Evolutionary conservation across 495 filamentous ascomycete species (phyloP).

Genomic region (Aspergillus taichungensis): DNA sequence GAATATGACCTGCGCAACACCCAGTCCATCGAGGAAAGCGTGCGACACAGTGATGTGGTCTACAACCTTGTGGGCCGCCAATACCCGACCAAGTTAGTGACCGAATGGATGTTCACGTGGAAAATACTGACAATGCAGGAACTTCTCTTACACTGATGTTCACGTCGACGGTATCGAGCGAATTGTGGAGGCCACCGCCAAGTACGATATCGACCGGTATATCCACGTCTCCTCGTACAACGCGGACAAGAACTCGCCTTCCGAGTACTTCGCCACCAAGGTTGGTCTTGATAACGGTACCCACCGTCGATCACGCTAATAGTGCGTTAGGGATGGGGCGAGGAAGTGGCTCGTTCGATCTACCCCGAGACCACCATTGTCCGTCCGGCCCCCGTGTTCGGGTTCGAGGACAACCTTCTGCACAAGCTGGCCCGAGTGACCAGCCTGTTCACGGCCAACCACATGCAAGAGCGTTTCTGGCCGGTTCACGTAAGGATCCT

Average conservation of each 20-base stretch:
- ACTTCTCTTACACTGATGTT: constrained; percentile 87
- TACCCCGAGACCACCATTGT: constrained; percentile 99
- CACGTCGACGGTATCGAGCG: constrained; percentile 92
- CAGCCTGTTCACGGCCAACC: constrained; percentile 82
- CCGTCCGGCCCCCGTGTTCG: constrained; percentile 86
- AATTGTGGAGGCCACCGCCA: constrained; percentile 91
- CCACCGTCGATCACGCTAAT: constrained; percentile 6
- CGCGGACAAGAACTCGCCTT: constrained; percentile 68
- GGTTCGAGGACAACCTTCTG: constrained; percentile 87
- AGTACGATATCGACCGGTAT: constrained; percentile 96
- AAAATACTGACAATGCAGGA: constrained; percentile 47
- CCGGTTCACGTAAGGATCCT: constrained; percentile 80
- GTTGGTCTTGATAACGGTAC: constrained; percentile 27
- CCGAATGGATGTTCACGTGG: not conserved
- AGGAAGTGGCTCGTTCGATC: constrained; percentile 76
- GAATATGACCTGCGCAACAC: constrained; percentile 97
- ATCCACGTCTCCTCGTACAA: constrained; percentile 96
- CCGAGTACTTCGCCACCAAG: constrained; percentile 87
- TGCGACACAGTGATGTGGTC: constrained; percentile 93
- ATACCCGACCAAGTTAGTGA: constrained; percentile 86
- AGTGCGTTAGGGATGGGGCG: constrained; percentile 56
- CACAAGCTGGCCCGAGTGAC: constrained; percentile 68
- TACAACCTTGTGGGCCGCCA: constrained; percentile 91
- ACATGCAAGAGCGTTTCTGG: constrained; percentile 84
- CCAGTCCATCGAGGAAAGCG: constrained; percentile 88